A percentile compares a stretch with the other conserved stretches of the same genome.
These are phyloP conservation scores for Dictyostelium brefeldianum DNA, from an alignment of 78 protist species.

Conservation along the genomic window DNA sequence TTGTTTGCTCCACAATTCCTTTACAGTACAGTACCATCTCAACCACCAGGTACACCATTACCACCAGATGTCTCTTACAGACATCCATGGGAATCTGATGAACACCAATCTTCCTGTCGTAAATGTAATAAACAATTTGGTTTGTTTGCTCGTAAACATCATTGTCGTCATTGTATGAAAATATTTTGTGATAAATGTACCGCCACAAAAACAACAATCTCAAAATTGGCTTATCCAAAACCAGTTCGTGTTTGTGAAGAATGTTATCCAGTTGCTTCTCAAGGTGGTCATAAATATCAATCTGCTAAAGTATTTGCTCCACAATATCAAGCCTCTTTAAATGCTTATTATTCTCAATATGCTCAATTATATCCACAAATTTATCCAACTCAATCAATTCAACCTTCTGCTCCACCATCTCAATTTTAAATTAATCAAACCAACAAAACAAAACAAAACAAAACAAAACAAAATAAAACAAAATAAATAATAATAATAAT, in stretches of 20 bases:
- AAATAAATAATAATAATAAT: background rate
- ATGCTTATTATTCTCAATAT: conserved; percentile 46
- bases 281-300: conserved; percentile 67
- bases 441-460: background rate
- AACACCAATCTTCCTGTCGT: conserved; percentile 6
- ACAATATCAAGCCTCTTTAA: conserved; percentile 17
- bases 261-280: conserved; percentile 40
- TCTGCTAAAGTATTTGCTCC: conserved; percentile 41
- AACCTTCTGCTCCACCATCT: conserved; percentile 17
- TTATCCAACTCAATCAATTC: background rate
- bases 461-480: background rate
- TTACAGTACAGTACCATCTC: conserved; percentile 44
- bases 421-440: background rate
- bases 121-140: conserved; percentile 30
- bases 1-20: conserved; percentile 80
- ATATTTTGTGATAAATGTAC: conserved; percentile 63
- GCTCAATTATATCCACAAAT: conserved; percentile 43
- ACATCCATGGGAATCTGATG: conserved; percentile 77
- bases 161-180: conserved; percentile 79
- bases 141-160: conserved; percentile 66
- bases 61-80: conserved; percentile 79
- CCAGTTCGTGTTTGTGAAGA: conserved; percentile 74
- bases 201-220: conserved; percentile 29
- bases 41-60: conserved; percentile 70
- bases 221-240: conserved; percentile 50